Conservation (phyloP, 140 eudicot species). For the Stevia rebaudiana region DNA sequence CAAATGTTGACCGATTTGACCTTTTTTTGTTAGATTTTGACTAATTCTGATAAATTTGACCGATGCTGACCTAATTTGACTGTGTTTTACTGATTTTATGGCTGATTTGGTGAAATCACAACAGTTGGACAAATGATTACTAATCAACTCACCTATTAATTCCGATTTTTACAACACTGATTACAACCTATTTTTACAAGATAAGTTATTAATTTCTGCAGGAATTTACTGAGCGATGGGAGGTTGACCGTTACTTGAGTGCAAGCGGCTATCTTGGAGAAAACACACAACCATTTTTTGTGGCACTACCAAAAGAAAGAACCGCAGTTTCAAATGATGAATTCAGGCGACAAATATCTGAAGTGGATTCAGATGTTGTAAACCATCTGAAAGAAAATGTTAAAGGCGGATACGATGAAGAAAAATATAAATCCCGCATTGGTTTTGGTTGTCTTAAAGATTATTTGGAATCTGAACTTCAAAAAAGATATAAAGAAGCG, state of each 20-base stretch:
- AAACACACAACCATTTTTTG: constrained; percentile 71
- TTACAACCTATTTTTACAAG: too few relatives aligned
- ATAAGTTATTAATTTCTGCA: constrained; percentile 8
- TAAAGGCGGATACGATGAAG: constrained; percentile 92
- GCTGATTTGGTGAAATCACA: too few relatives aligned
- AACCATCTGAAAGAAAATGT: constrained; percentile 66
- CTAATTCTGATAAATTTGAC: too few relatives aligned
- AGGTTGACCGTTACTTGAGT: constrained; percentile 91
- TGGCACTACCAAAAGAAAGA: constrained; percentile 85
- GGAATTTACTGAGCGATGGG: constrained; percentile 92
- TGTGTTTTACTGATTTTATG: too few relatives aligned
- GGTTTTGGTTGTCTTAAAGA: constrained; percentile 87
- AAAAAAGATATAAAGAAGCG: constrained; percentile 87
- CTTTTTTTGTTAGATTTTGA: too few relatives aligned
- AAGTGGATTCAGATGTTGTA: constrained; percentile 66
- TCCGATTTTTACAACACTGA: too few relatives aligned
- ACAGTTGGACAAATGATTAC: too few relatives aligned
- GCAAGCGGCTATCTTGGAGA: constrained; percentile 97
- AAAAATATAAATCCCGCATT: constrained; percentile 63
- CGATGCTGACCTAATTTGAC: too few relatives aligned
- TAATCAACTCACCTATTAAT: too few relatives aligned
- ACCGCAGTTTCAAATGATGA: constrained; percentile 77
- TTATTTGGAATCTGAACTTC: constrained; percentile 83
- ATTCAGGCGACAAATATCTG: constrained; percentile 77
- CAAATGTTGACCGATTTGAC: too few relatives aligned